Percentiles rank a stretch among this genome's conserved stretches.
Evolutionary conservation across 768 basidiomycete genomes (phyloP).

Genomic region (Lyophyllum shimeji): DNA sequence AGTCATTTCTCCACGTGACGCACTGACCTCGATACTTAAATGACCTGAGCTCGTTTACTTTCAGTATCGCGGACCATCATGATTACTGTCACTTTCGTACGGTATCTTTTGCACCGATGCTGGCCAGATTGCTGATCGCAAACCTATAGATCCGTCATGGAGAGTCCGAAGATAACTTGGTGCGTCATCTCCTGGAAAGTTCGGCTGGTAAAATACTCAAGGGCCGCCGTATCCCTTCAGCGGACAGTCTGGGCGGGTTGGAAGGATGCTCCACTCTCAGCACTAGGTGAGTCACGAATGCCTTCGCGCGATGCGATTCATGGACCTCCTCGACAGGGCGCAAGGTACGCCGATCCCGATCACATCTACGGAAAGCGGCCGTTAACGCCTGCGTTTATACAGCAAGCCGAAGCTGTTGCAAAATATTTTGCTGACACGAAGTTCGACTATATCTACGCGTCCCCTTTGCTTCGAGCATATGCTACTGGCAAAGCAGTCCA

Average conservation of each 20-base stretch:
- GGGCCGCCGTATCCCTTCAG: slow-evolving; percentile 19
- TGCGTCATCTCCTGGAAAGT: slow-evolving; percentile 23
- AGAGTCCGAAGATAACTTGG: slow-evolving; percentile 70
- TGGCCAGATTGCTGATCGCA: not conserved
- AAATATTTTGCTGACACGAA: slow-evolving; percentile 45
- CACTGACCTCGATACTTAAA: not conserved
- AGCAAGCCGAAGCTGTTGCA: slow-evolving; percentile 68
- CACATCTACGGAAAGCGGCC: not conserved
- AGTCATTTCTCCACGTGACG: not conserved
- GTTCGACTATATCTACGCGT: slow-evolving; percentile 63
- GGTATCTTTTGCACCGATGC: not conserved
- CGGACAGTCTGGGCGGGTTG: slow-evolving; percentile 70
- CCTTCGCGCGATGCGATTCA: slow-evolving; percentile 1
- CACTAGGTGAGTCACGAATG: slow-evolving; percentile 47
- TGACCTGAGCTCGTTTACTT: not conserved
- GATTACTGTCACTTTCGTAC: slow-evolving; percentile 12
- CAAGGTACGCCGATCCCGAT: slow-evolving; percentile 19
- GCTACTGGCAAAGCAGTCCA: slow-evolving; percentile 59
- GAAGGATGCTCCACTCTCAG: slow-evolving; percentile 73
- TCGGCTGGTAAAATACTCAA: not conserved
- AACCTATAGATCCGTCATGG: slow-evolving; percentile 60
- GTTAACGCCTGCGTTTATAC: not conserved
- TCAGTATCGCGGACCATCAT: not conserved
- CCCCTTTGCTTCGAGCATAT: slow-evolving; percentile 64
- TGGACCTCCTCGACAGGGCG: slow-evolving; percentile 12